Evolutionary conservation across 768 basidiomycete species (phyloP), one percentile per base, ranked within the genome.

Genomic region (Roridomyces roridus): DNA sequence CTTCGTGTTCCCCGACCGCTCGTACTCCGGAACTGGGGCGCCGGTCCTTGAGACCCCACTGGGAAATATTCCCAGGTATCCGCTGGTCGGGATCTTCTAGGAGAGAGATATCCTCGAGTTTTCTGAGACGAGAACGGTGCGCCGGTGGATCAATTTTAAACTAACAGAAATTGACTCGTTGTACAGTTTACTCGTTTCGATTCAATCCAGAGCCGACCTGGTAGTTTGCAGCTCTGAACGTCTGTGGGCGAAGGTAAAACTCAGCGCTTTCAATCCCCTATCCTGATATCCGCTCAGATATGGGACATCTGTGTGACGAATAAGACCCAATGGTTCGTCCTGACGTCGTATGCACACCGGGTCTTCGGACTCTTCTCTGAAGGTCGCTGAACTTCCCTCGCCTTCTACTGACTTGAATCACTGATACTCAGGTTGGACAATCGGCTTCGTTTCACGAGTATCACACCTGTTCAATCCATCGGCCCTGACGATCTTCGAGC

Each of bases 321-420:
- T 44, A 51, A 57, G 18, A 57, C 55, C 5, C 43, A 48, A 4
- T 57, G 55, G 49, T 57, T 51, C 9, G 49, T 21, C 2, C 34
- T 57, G 24, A 57, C 55, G 1, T 57, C 55, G 4, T 57, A 57
- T 37, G 20, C 23, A 3, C 48, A 51, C 17, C 51, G 55, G 55
- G 48, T 51, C 1, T 57, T 57, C 14, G 55, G 55, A 28, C 26
- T 20, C 1, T 57, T 57, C 18, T 57, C 55, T 18, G 55, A 57
- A 46, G 43, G 49, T 51, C 3, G 8, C n/a, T n/a, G 10, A 11
- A 15, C 15, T 10, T 8, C 2, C 7, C 10, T 34, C 31, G 6
- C 7, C 29, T 34, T 34, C 31, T 34, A 11, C 11, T 10, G 31
- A 15, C 15, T 11, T 15, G 3, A 34, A 4, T 34, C 10, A n/a